Evolutionary conservation across 2,329 filamentous ascomycete genomes (phyloP), one percentile per base, ranked within the genome.

Genomic region (Eutypella sp.): DNA sequence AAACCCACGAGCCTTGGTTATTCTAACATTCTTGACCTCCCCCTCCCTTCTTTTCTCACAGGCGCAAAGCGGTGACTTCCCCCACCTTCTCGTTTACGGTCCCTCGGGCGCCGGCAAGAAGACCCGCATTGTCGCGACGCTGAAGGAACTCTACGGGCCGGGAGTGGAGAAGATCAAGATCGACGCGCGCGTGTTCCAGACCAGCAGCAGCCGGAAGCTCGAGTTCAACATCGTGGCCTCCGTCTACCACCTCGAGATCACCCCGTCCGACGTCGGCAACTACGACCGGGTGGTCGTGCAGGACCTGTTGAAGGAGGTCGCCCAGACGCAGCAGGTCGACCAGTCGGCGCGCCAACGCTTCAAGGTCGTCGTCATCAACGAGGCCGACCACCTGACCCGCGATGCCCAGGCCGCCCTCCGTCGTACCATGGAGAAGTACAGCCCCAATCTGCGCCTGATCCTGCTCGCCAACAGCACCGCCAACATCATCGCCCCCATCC

Each of bases 81-180:
- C 93, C 41, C 95, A 99, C 70, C 83, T 99, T 40, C 87, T 99
- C 51, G 88, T 99, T 53, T 99, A 97, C 64, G 93, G 93, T 0
- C 93, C 93, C 1, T 96, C 92, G 0, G 93, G 93, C 27, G 93
- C 93, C 5, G 93, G 93, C 55, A 99, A 99, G 69, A 99, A 99
- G 71, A 99, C 93, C 1, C 85, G 93, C 37, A 95, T 97, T 55
- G 89, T 96, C 16, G 91, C 93, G 15, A 97, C 92, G 0, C 73
- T 99, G 3, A 95, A 96, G 66, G 92, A 96, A 63, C 78, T 99
- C 7, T 99, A 93, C 67, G 93, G 93, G 0, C 85, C 92, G 0
- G 92, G 93, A 37, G 93, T 96, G n/a, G 95, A 99, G 64, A 97
- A 96, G 77, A 99, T 99, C 77, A 97, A 97, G 73, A 97, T 99